Conservation (phyloP, 805 yeast genomes). For the Hanseniaspora meyeri region DNA sequence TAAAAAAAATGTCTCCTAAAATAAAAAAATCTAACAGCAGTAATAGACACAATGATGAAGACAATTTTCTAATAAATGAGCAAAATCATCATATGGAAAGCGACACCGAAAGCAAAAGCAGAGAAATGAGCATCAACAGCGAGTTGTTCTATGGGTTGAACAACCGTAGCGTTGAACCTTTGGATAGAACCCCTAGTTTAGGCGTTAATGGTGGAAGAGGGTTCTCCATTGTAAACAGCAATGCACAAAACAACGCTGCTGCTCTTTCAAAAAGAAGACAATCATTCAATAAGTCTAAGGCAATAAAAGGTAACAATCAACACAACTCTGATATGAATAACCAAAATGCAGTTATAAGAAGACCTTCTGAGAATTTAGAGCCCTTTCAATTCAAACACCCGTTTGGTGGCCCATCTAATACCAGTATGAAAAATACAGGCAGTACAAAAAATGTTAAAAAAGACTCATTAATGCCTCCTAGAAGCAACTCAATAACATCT, state of each 20-base stretch:
- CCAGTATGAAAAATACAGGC: slow-evolving; percentile 4
- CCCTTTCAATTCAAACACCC: slow-evolving; percentile 26
- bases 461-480: slow-evolving; percentile 16
- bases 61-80: background rate
- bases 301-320: background rate
- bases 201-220: slow-evolving; percentile 10
- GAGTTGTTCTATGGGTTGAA: slow-evolving; percentile 1
- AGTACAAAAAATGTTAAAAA: slow-evolving; percentile 16
- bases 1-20: background rate
- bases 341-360: slow-evolving; percentile 20
- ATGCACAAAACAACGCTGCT: background rate
- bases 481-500: slow-evolving; percentile 16
- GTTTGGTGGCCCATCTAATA: slow-evolving; percentile 8
- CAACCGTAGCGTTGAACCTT: slow-evolving; percentile 4
- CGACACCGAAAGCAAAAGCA: background rate
- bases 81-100: background rate
- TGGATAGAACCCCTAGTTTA: slow-evolving; percentile 8
- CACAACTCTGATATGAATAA: slow-evolving; percentile 16
- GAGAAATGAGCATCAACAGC: slow-evolving; percentile 11
- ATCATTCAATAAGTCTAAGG: slow-evolving; percentile 2
- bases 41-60: background rate
- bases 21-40: background rate
- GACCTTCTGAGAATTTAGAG: slow-evolving; percentile 42
- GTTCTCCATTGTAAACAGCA: slow-evolving; percentile 1
- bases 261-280: slow-evolving; percentile 2